A percentile compares a stretch with the other conserved stretches of the same genome.
phyloP scores from a whole-genome alignment of 495 filamentous ascomycete genomes.

The Annulohypoxylon maeteangense region DNA sequence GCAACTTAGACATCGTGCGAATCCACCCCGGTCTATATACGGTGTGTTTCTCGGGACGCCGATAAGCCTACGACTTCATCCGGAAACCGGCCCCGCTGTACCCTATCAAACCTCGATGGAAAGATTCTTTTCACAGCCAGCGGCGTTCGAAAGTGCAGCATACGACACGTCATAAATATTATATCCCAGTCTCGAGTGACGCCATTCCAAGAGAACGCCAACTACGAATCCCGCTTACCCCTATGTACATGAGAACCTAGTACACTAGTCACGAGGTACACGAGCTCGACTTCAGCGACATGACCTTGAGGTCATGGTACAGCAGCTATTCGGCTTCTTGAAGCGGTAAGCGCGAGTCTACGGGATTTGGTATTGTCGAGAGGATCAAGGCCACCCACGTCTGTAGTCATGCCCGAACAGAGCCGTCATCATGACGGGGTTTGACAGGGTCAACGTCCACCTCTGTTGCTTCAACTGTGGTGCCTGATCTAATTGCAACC shows the following conservation, averaged over 20 bases:
- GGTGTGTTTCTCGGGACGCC: conserved; percentile 7
- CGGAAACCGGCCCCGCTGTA: conserved; percentile 11
- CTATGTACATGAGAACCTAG: neutral
- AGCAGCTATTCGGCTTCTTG: neutral
- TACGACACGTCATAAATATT: conserved; percentile 30
- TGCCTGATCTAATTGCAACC: conserved; percentile 3
- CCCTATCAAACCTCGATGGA: conserved; percentile 1
- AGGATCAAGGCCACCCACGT: neutral
- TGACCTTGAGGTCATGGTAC: neutral
- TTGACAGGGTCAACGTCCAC: neutral
- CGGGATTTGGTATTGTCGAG: neutral
- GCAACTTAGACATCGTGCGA: conserved; percentile 4
- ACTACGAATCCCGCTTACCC: neutral
- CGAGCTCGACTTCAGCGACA: neutral
- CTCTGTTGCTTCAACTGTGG: neutral
- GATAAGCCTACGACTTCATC: conserved; percentile 6
- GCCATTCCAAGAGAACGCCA: conserved; percentile 12
- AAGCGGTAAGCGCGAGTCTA: neutral
- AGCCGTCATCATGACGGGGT: neutral
- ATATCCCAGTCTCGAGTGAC: conserved; percentile 7
- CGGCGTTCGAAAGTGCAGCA: neutral
- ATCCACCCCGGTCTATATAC: conserved; percentile 10
- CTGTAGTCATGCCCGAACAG: neutral
- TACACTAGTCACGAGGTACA: neutral
- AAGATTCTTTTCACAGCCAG: conserved; percentile 1